Evolutionary conservation across 352 stramenopile species (phyloP).

Genomic region (Elongisporangium senticosum): DNA sequence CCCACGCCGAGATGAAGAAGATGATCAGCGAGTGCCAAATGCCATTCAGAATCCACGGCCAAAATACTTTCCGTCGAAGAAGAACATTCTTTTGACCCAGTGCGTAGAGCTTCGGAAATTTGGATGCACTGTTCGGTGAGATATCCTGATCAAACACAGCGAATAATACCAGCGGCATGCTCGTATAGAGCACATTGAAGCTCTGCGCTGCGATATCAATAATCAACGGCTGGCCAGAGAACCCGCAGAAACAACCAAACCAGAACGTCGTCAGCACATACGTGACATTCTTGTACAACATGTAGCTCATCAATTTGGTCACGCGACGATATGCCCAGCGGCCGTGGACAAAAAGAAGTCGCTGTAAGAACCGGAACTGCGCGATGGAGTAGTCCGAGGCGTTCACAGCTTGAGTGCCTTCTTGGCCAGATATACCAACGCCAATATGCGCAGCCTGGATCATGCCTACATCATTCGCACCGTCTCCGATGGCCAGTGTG

Average conservation of each 20-base stretch:
- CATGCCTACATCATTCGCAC: constrained; percentile 96
- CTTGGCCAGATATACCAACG: constrained; percentile 89
- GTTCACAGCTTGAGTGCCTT: constrained; percentile 92
- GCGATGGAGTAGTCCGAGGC: constrained; percentile 91
- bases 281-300: constrained; percentile 94
- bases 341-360: constrained; percentile 90
- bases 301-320: constrained; percentile 91
- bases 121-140: constrained; percentile 50
- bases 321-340: constrained; percentile 90
- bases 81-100: constrained; percentile 68
- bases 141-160: constrained; percentile 78
- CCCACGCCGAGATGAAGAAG: constrained; percentile 75
- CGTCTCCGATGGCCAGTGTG: constrained; percentile 92
- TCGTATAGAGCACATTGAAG: constrained; percentile 84
- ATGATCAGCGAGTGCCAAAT: constrained; percentile 80
- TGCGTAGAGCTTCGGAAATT: constrained; percentile 62
- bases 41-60: constrained; percentile 79
- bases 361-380: constrained; percentile 92
- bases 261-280: constrained; percentile 82
- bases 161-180: constrained; percentile 67
- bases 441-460: constrained; percentile 91
- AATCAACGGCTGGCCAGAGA: constrained; percentile 75
- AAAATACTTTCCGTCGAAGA: constrained; percentile 58
- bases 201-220: constrained; percentile 73
- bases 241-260: constrained; percentile 76